Conservation (phyloP, 352 stramenopile species). For the Phytophthora pini region DNA sequence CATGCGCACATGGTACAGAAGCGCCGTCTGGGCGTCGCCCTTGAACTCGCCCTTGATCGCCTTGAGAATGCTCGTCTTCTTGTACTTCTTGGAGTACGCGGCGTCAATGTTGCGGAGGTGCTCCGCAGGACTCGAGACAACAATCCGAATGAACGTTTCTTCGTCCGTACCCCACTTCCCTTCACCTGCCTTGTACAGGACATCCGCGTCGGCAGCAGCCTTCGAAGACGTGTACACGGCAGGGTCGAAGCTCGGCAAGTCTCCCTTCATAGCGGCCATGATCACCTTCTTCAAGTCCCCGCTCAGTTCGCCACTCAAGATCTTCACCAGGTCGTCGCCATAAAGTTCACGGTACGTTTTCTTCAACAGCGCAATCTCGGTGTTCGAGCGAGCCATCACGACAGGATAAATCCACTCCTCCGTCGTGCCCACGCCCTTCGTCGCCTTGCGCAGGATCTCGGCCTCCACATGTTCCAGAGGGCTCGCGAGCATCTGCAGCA, state of each 20-base stretch:
- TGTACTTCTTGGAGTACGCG: slow-evolving; percentile 64
- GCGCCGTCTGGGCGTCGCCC: slow-evolving; percentile 45
- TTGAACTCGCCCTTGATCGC: slow-evolving; percentile 69
- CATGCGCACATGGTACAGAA: slow-evolving; percentile 56
- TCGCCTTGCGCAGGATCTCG: no score
- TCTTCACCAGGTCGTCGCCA: slow-evolving; percentile 52
- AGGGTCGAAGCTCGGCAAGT: slow-evolving; percentile 48
- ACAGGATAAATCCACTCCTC: no score
- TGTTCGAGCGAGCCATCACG: no score
- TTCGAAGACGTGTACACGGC: slow-evolving; percentile 60
- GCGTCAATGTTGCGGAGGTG: slow-evolving; percentile 54
- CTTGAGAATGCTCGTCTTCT: slow-evolving; percentile 59
- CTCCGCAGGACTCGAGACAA: slow-evolving; percentile 47
- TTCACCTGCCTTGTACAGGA: slow-evolving; percentile 73
- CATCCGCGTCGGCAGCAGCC: slow-evolving; percentile 55
- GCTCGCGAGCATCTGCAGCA: no score
- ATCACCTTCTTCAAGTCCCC: slow-evolving; percentile 70
- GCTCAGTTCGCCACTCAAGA: slow-evolving; percentile 51
- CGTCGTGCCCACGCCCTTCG: no score
- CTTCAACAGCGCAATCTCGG: slow-evolving; percentile 58
- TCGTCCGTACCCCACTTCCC: slow-evolving; percentile 71
- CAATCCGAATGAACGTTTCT: slow-evolving; percentile 56
- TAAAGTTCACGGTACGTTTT: slow-evolving; percentile 63
- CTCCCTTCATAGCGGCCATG: slow-evolving; percentile 44
- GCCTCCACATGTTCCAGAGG: no score